These are phyloP conservation scores for Kuraishia cidri DNA, from an alignment of 805 yeast genomes.

Conservation along the genomic window DNA sequence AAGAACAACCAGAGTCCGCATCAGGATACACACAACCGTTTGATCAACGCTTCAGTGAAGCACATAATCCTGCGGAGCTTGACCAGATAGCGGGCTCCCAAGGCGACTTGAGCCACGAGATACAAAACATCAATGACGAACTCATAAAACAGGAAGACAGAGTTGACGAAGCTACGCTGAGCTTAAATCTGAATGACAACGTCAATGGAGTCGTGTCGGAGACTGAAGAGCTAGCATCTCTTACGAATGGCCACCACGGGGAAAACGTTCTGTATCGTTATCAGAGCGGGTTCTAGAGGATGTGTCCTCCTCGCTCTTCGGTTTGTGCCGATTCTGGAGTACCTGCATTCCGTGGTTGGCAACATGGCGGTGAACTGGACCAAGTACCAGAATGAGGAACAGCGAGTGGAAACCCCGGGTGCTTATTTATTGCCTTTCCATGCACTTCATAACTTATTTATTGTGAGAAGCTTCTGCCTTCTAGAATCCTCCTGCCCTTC, in stretches of 20 bases:
- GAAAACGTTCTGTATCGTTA: slow-evolving; percentile 20
- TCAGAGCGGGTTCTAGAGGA: slow-evolving; percentile 16
- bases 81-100: slow-evolving; percentile 1
- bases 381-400: too few relatives aligned
- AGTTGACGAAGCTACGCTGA: slow-evolving; percentile 18
- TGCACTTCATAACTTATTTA: too few relatives aligned
- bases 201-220: slow-evolving; percentile 19
- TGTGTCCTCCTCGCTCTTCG: too few relatives aligned
- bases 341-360: background rate
- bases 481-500: too few relatives aligned
- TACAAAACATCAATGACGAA: slow-evolving; percentile 2
- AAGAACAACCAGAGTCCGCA: background rate
- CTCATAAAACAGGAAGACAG: slow-evolving; percentile 7
- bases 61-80: background rate
- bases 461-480: too few relatives aligned
- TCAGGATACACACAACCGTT: background rate
- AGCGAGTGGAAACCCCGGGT: too few relatives aligned
- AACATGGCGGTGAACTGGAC: background rate
- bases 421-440: too few relatives aligned
- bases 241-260: slow-evolving; percentile 23
- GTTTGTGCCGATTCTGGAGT: background rate
- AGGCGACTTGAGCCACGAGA: slow-evolving; percentile 3
- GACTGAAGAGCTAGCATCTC: slow-evolving; percentile 22
- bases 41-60: slow-evolving; percentile 1
- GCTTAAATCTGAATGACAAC: slow-evolving; percentile 19